Evolutionary conservation across 1,139 yeast species (phyloP).

Genomic region (Eremothecium cymbalariae): DNA sequence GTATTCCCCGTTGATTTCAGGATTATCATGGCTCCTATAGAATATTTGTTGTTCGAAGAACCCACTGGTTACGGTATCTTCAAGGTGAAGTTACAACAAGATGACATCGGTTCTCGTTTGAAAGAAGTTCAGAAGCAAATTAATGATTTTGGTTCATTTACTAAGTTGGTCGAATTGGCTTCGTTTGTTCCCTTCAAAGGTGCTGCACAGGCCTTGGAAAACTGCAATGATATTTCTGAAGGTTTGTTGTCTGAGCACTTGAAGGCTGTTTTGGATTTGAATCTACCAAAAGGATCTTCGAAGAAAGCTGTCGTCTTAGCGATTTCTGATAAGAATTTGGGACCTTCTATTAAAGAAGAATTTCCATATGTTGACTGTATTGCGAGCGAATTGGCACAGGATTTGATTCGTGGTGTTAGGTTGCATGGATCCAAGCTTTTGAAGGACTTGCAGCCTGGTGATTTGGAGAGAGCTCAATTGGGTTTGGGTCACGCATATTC

Average conservation of each 20-base stretch:
- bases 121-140: slow-evolving; percentile 93
- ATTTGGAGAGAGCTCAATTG: slow-evolving; percentile 93
- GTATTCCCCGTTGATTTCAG: neutral
- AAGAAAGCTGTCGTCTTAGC: slow-evolving; percentile 69
- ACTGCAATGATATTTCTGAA: slow-evolving; percentile 95
- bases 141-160: slow-evolving; percentile 77
- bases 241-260: slow-evolving; percentile 91
- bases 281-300: slow-evolving; percentile 77
- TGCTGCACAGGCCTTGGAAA: slow-evolving; percentile 97
- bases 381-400: slow-evolving; percentile 88
- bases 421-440: slow-evolving; percentile 81
- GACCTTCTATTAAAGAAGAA: slow-evolving; percentile 89
- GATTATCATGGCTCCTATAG: slow-evolving; percentile 50
- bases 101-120: slow-evolving; percentile 83
- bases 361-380: slow-evolving; percentile 87
- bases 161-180: slow-evolving; percentile 86
- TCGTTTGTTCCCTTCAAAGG: slow-evolving; percentile 98
- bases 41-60: slow-evolving; percentile 93
- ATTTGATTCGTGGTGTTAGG: slow-evolving; percentile 90
- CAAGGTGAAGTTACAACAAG: slow-evolving; percentile 90
- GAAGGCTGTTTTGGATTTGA: slow-evolving; percentile 80
- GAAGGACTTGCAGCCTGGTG: slow-evolving; percentile 90
- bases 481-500: slow-evolving; percentile 99
- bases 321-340: slow-evolving; percentile 89
- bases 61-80: slow-evolving; percentile 97